These are phyloP conservation scores for Beta lomatogona DNA, from an alignment of 179 eudicot species.

Conservation along the genomic window DNA sequence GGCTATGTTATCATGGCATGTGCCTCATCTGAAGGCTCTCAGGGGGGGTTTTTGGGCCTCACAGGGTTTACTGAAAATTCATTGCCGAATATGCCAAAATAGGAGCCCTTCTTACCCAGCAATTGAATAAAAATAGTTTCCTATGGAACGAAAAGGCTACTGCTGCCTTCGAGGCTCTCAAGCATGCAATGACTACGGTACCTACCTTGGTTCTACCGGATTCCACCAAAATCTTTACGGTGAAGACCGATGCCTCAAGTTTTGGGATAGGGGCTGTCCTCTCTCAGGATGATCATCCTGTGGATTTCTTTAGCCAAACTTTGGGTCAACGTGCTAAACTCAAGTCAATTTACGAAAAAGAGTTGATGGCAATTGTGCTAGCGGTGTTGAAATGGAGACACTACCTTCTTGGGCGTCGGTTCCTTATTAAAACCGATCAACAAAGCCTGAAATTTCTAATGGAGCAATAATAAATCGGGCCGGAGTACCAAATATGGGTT, in stretches of 20 bases:
- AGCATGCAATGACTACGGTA: no score
- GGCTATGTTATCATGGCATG: no score
- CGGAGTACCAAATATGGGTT: not conserved
- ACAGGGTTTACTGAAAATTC: not conserved
- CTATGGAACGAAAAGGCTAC: not conserved
- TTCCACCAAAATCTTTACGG: not conserved
- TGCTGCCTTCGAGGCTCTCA: no score
- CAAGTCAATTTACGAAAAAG: not conserved
- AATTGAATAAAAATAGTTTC: not conserved
- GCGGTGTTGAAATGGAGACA: no score
- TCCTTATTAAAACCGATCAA: no score
- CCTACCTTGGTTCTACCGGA: no score
- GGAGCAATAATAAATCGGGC: no score
- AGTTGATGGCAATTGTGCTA: no score
- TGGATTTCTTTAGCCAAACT: not conserved
- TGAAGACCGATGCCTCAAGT: not conserved
- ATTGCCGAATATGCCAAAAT: not conserved
- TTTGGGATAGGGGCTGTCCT: not conserved
- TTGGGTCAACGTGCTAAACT: not conserved
- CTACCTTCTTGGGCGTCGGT: no score
- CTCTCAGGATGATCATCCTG: not conserved
- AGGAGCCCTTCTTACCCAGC: not conserved
- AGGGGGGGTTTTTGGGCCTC: not conserved
- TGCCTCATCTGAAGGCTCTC: no score
- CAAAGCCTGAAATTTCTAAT: no score